Conservation (phyloP, 345 rosid genomes). For the Moricandia moricandioides region DNA sequence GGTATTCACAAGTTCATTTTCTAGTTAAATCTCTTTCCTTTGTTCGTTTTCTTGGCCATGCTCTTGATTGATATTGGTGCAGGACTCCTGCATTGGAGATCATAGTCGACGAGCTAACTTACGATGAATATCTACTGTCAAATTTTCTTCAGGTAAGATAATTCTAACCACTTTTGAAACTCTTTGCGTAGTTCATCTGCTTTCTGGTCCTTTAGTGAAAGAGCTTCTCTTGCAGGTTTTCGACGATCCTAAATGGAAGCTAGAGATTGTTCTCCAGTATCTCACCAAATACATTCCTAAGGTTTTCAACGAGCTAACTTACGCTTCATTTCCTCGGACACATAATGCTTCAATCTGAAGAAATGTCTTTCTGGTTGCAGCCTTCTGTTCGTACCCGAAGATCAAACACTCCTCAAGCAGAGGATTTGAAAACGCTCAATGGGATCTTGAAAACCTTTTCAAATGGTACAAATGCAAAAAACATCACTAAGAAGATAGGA, state of each 20-base stretch:
- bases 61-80: slow-evolving; percentile 34
- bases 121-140: slow-evolving; percentile 48
- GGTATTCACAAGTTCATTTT: slow-evolving; percentile 44
- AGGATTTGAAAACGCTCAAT: slow-evolving; percentile 38
- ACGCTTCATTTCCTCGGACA: neutral
- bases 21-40: neutral
- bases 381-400: slow-evolving; percentile 69
- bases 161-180: neutral
- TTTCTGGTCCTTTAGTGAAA: slow-evolving; percentile 13
- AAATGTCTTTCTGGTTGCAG: slow-evolving; percentile 35
- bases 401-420: slow-evolving; percentile 40
- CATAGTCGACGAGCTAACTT: slow-evolving; percentile 68
- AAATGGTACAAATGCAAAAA: slow-evolving; percentile 41
- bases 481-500: slow-evolving; percentile 55
- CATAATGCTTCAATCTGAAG: neutral
- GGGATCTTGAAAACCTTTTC: slow-evolving; percentile 61
- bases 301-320: slow-evolving; percentile 34
- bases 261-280: slow-evolving; percentile 66
- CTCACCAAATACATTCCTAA: slow-evolving; percentile 59
- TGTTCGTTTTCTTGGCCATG: slow-evolving; percentile 10
- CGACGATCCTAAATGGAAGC: slow-evolving; percentile 76
- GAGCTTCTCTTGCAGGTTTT: slow-evolving; percentile 49
- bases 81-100: slow-evolving; percentile 74
- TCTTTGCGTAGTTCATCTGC: neutral
- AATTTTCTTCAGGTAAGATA: slow-evolving; percentile 64